Conservation (phyloP, 768 basidiomycete species). For the Crassisporium funariophilum region DNA sequence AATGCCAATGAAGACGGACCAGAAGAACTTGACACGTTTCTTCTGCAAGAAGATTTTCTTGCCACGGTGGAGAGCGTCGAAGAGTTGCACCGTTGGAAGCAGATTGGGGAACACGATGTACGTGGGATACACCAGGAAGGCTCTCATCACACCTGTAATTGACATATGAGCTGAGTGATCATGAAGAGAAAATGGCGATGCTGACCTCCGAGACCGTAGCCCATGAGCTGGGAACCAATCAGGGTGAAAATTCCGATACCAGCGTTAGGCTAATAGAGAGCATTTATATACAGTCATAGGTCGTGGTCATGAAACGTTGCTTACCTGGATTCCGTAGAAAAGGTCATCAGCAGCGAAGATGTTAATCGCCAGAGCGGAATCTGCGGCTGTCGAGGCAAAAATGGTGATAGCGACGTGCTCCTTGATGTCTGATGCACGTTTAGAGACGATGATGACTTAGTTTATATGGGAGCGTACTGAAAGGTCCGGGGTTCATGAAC, state of each 20-base stretch:
- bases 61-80: conserved; percentile 48
- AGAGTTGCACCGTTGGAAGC: conserved; percentile 38
- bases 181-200: too few species aligned
- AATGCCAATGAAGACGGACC: conserved; percentile 52
- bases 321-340: too few species aligned
- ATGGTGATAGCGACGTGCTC: too few species aligned
- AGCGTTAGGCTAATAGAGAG: too few species aligned
- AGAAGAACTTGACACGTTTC: conserved; percentile 62
- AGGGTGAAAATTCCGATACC: too few species aligned
- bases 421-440: background rate
- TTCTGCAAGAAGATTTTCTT: conserved; percentile 44
- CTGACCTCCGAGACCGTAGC: too few species aligned
- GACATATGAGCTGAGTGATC: conserved; percentile 11
- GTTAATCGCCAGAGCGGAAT: too few species aligned
- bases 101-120: conserved; percentile 46
- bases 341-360: too few species aligned
- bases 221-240: too few species aligned
- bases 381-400: too few species aligned
- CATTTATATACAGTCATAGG: too few species aligned
- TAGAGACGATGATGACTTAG: background rate
- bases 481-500: conserved; percentile 61
- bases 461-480: conserved; percentile 35
- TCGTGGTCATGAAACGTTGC: too few species aligned
- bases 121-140: conserved; percentile 56
- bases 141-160: conserved; percentile 45